Conservation (phyloP, 345 rosid species). For the Zanthoxylum bungeanum region DNA sequence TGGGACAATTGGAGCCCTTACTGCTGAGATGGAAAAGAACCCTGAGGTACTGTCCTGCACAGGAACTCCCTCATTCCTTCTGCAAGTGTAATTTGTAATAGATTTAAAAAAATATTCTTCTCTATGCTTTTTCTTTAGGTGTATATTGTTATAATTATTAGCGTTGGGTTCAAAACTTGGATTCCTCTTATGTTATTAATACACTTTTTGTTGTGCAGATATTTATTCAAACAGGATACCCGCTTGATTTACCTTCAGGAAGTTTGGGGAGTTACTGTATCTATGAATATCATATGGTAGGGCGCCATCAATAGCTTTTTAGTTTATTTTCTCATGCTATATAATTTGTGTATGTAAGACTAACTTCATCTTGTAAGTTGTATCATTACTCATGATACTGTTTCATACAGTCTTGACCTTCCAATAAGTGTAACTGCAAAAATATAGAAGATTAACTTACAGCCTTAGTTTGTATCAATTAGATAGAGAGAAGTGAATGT, state of each 20-base stretch:
- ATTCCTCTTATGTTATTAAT: constrained; percentile 15
- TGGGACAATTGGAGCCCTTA: constrained; percentile 92
- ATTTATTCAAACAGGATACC: constrained; percentile 99
- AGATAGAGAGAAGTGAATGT: background rate
- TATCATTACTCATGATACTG: background rate
- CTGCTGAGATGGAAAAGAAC: constrained; percentile 87
- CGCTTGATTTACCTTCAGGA: constrained; percentile 98
- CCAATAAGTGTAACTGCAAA: background rate
- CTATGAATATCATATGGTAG: constrained; percentile 99
- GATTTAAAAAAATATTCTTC: background rate
- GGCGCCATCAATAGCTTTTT: constrained; percentile 6
- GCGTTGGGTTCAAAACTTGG: constrained; percentile 7
- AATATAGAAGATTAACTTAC: background rate
- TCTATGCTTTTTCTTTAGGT: too few relatives aligned
- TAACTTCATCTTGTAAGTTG: constrained; percentile 2
- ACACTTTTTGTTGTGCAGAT: constrained; percentile 64
- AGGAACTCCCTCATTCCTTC: background rate
- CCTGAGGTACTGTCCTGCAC: constrained; percentile 57
- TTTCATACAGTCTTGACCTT: background rate
- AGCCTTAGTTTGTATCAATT: background rate
- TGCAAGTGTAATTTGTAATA: background rate
- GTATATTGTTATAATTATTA: constrained; percentile 7
- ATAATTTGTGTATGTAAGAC: background rate
- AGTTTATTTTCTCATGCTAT: background rate
- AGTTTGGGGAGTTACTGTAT: constrained; percentile 98